phyloP scores from a whole-genome alignment of 768 basidiomycete genomes.

The Trametes elegans region DNA sequence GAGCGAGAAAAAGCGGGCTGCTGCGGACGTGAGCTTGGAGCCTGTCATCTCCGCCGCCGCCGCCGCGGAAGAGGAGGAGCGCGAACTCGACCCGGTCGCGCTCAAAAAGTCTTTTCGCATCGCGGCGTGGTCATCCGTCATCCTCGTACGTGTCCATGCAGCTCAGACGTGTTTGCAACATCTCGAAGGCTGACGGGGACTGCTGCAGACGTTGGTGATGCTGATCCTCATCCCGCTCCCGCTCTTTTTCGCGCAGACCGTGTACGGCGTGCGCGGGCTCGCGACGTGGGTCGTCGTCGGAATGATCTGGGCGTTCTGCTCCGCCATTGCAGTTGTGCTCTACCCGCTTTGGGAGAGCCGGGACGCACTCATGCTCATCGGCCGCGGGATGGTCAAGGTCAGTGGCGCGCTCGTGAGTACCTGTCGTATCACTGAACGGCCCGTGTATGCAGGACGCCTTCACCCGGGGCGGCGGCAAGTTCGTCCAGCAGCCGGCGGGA shows the following conservation, averaged over 20 bases:
- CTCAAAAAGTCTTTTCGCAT: conserved; percentile 78
- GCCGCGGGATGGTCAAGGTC: conserved; percentile 64
- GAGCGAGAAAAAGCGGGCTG: conserved; percentile 37
- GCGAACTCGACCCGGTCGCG: conserved; percentile 61
- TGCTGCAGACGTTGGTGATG: conserved; percentile 57
- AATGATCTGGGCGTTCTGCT: conserved; percentile 82
- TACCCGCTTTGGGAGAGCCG: conserved; percentile 89
- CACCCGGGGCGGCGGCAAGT: conserved; percentile 41
- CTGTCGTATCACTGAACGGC: too few species aligned
- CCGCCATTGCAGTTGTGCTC: conserved; percentile 70
- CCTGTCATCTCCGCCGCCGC: conserved; percentile 36
- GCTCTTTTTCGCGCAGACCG: conserved; percentile 77
- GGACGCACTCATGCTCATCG: conserved; percentile 57
- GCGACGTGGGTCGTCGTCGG: conserved; percentile 81
- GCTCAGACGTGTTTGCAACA: too few species aligned
- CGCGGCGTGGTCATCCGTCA: conserved; percentile 71
- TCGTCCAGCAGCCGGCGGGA: conserved; percentile 16
- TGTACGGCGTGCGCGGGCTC: conserved; percentile 64
- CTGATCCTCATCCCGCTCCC: conserved; percentile 81
- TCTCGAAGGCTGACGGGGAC: too few species aligned
- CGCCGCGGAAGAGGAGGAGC: conserved; percentile 37
- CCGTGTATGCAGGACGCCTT: conserved; percentile 38
- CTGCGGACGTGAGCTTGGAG: conserved; percentile 22
- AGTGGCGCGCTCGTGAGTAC: too few species aligned
- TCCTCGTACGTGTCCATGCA: conserved; percentile 62